Evolutionary conservation across 2,329 filamentous ascomycete genomes (phyloP).

Genomic region (Sordariomycetes sp.): DNA sequence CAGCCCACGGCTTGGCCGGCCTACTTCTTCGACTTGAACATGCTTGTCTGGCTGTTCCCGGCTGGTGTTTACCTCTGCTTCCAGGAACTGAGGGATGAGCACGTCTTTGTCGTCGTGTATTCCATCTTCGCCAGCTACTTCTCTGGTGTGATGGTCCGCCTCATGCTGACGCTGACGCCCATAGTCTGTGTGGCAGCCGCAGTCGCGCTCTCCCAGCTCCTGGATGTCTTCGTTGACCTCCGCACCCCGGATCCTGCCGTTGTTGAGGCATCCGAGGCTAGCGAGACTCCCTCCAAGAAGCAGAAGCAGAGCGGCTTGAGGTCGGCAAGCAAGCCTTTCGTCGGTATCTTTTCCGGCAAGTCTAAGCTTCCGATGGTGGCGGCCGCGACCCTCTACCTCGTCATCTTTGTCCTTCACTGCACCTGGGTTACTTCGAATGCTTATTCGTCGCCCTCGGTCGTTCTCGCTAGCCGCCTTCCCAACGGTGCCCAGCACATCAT

Average conservation of each 20-base stretch:
- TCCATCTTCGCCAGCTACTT: constrained; percentile 97
- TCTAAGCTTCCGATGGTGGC: constrained; percentile 73
- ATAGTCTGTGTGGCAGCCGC: constrained; percentile 93
- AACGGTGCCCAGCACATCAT: constrained; percentile 98
- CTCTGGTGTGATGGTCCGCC: constrained; percentile 95
- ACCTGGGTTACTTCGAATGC: constrained; percentile 99
- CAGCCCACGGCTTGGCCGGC: constrained; percentile 98
- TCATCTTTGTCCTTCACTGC: constrained; percentile 94
- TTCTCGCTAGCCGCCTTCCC: constrained; percentile 81
- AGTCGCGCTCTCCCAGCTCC: constrained; percentile 74
- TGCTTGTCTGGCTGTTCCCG: constrained; percentile 98
- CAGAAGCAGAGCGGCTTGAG: constrained; percentile 47
- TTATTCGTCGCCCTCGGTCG: constrained; percentile 95
- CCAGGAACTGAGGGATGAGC: constrained; percentile 85
- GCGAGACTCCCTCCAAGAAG: constrained; percentile 46
- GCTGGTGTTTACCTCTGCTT: constrained; percentile 98
- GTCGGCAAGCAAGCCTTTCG: constrained; percentile 58
- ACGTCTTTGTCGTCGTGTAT: constrained; percentile 96
- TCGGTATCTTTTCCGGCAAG: constrained; percentile 73
- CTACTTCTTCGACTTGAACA: constrained; percentile 97
- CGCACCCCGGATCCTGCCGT: constrained; percentile 35
- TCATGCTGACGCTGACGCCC: constrained; percentile 95
- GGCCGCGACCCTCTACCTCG: constrained; percentile 65
- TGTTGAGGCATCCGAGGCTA: constrained; percentile 30
- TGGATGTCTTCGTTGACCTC: constrained; percentile 72